These are phyloP conservation scores for Rhodotorula diobovata DNA, from an alignment of 768 basidiomycete genomes.

Conservation along the genomic window DNA sequence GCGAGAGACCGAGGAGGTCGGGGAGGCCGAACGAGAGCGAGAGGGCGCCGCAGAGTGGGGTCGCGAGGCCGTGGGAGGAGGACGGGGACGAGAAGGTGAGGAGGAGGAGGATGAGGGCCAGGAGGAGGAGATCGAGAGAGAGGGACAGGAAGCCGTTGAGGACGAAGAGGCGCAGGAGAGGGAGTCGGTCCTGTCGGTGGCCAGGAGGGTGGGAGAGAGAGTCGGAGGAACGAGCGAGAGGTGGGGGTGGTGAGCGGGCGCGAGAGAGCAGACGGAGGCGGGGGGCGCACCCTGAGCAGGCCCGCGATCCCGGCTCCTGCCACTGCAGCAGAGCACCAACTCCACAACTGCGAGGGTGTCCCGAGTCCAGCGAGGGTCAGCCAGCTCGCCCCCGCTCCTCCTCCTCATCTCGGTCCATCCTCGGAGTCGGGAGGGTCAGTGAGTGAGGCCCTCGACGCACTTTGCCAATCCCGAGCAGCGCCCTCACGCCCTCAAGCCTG, in stretches of 20 bases:
- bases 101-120: conserved; percentile 14
- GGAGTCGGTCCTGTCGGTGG: conserved; percentile 6
- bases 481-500: conserved; percentile 7
- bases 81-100: not conserved
- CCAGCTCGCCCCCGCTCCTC: not conserved
- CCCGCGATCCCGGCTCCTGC: not conserved
- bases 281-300: not conserved
- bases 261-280: too few species aligned
- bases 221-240: not conserved
- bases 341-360: conserved; percentile 11
- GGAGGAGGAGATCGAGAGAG: conserved; percentile 14
- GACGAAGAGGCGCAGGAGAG: conserved; percentile 15
- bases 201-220: not conserved
- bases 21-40: conserved; percentile 1
- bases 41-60: conserved; percentile 22
- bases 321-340: conserved; percentile 6
- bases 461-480: conserved; percentile 13
- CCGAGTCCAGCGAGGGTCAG: not conserved
- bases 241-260: not conserved
- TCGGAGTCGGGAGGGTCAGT: not conserved
- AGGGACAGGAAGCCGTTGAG: conserved; percentile 27
- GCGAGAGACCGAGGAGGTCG: conserved; percentile 22
- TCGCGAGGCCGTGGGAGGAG: conserved; percentile 8
- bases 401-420: not conserved
- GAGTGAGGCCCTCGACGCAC: not conserved